A percentile compares a stretch with the other conserved stretches of the same genome.
These are phyloP conservation scores for Metschnikowia kofuensis DNA, from an alignment of 805 yeast species.

Conservation along the genomic window DNA sequence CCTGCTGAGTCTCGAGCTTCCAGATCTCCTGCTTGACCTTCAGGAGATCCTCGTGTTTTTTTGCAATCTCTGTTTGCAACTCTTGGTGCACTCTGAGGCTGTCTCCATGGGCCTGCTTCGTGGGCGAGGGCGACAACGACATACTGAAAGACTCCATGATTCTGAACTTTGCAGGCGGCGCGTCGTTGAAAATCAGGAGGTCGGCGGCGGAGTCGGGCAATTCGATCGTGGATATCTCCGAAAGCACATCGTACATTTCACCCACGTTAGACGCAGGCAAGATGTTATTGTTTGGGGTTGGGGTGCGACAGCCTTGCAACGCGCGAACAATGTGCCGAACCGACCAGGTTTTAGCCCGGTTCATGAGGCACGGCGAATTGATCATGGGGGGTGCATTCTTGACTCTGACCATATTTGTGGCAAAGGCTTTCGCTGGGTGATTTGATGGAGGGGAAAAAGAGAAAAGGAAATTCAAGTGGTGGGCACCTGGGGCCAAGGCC, in stretches of 20 bases:
- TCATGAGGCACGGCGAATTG: not conserved
- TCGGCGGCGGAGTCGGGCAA: not conserved
- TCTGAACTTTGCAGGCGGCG: too few species aligned
- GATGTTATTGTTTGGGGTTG: not conserved
- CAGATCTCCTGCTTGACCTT: constrained; percentile 16
- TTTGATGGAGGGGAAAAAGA: not conserved
- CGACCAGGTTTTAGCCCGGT: not conserved
- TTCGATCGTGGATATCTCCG: not conserved
- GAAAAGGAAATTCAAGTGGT: not conserved
- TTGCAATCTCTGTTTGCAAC: constrained; percentile 9
- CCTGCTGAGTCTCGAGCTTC: constrained; percentile 36
- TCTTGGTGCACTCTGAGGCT: constrained; percentile 3
- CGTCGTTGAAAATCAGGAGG: not conserved
- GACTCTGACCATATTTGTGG: not conserved
- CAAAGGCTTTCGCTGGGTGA: not conserved
- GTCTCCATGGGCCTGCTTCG: too few species aligned
- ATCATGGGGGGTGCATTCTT: not conserved
- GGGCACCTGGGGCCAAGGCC: not conserved
- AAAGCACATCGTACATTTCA: not conserved
- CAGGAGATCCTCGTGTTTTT: constrained; percentile 9
- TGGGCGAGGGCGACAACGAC: too few species aligned
- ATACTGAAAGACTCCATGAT: too few species aligned
- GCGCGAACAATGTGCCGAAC: not conserved
- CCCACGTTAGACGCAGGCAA: not conserved
- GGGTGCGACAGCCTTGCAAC: constrained; percentile 2